A percentile compares a stretch with the other conserved stretches of the same genome.
Evolutionary conservation across 2,329 filamentous ascomycete species (phyloP).

Genomic region (Verticillium dahliae): DNA sequence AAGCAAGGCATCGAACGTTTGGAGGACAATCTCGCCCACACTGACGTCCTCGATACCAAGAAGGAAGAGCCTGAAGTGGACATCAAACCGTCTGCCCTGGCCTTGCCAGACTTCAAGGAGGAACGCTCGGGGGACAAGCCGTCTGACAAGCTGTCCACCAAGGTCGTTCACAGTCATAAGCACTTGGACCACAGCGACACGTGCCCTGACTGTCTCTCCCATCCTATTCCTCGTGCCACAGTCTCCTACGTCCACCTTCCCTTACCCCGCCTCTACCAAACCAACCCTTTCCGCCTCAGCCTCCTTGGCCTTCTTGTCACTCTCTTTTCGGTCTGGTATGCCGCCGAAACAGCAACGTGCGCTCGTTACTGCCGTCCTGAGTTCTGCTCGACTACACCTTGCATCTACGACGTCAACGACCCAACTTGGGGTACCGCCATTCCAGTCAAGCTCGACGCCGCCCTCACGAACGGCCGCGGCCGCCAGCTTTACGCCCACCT

Average conservation of each 20-base stretch:
- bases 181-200: constrained; percentile 1
- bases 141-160: not conserved
- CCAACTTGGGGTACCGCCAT: constrained; percentile 55
- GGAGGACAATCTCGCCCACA: constrained; percentile 41
- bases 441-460: constrained; percentile 57
- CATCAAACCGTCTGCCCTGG: constrained; percentile 5
- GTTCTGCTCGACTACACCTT: constrained; percentile 39
- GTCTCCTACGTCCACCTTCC: constrained; percentile 33
- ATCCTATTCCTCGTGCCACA: not conserved
- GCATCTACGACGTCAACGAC: constrained; percentile 51
- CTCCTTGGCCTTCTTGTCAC: constrained; percentile 38
- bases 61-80: constrained; percentile 3
- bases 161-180: not conserved
- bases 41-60: constrained; percentile 18
- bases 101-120: not conserved
- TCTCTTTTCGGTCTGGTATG: constrained; percentile 43
- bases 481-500: constrained; percentile 28
- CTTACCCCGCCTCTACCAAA: constrained; percentile 39
- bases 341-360: constrained; percentile 48
- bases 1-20: constrained; percentile 53
- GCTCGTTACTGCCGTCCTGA: constrained; percentile 45
- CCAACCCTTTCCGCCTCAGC: constrained; percentile 38
- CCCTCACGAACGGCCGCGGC: constrained; percentile 46
- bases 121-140: not conserved
- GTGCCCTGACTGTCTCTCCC: not conserved